phyloP scores from a whole-genome alignment of 1,284 basidiomycete species.

The Pseudozyma flocculosa region DNA sequence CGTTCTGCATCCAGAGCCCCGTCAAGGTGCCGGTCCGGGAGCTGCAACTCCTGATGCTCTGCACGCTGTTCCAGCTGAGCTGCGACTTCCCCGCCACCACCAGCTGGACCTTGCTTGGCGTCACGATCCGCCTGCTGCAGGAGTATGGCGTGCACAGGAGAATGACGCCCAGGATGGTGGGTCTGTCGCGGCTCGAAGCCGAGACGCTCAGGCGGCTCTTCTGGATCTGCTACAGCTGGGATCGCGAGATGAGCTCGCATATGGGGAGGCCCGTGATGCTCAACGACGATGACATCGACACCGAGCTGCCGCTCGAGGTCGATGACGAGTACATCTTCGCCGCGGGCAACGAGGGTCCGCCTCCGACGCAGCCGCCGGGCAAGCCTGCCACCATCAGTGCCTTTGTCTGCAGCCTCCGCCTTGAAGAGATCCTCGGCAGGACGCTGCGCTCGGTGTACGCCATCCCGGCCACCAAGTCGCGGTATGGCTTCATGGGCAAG shows the following conservation, averaged over 20 bases:
- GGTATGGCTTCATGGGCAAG: slow-evolving; percentile 38
- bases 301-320: slow-evolving; percentile 39
- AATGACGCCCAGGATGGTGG: slow-evolving; percentile 29
- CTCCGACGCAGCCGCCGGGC: slow-evolving; percentile 24
- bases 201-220: slow-evolving; percentile 40
- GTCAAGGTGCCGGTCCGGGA: slow-evolving; percentile 11
- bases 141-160: slow-evolving; percentile 45
- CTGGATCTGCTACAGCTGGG: slow-evolving; percentile 45
- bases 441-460: slow-evolving; percentile 51
- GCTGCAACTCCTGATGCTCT: slow-evolving; percentile 22
- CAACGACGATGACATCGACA: slow-evolving; percentile 51
- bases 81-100: slow-evolving; percentile 25
- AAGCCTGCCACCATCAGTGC: slow-evolving; percentile 29
- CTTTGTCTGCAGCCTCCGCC: slow-evolving; percentile 35
- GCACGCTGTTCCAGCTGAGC: slow-evolving; percentile 23
- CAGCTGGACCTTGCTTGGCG: slow-evolving; percentile 37
- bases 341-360: slow-evolving; percentile 17
- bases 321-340: slow-evolving; percentile 40
- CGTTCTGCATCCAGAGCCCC: slow-evolving; percentile 8
- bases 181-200: slow-evolving; percentile 27
- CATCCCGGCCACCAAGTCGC: slow-evolving; percentile 41
- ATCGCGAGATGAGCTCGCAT: slow-evolving; percentile 32
- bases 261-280: slow-evolving; percentile 46
- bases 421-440: slow-evolving; percentile 44
- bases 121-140: slow-evolving; percentile 34